Base-by-base conservation (phyloP, 495 filamentous ascomycete species). In the Penicillium riverlandense region DNA sequence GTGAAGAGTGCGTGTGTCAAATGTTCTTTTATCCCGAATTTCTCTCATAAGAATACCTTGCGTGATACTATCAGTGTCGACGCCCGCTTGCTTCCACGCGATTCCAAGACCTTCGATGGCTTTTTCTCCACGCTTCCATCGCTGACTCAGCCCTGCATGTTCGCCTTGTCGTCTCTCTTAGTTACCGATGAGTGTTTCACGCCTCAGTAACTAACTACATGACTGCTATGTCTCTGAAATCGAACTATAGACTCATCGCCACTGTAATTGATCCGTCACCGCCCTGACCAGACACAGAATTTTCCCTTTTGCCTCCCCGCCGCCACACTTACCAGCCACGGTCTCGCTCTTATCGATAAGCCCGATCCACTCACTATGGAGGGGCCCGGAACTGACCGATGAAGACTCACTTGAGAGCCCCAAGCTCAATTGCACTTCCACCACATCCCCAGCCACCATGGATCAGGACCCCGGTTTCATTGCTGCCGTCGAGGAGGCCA, bases 401-500 rank as follows among this genome's bases (percentile, higher is more conserved):
- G 22, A 22, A 4, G 22, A 22, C 22, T 22, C 22, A 3, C 22
- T 22, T 22, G 1, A 16, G 15, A 16, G 15, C 15, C 15, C 4
- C 22, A 22, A 22, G 0, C 22, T 22, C 22, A 22, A 34, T 34
- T 34, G 32, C 32, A 34, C 22, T 22, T 22, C 6, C 2, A 9
- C 32, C 9, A 34, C 9, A 7, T 14, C 13, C 15, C 33, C 16
- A 40, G 13, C 29, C 48, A 61, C 29, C 14, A 75, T 76, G 69
- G 66, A 74, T 27, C 57, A 65, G 34, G 66, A 74, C 35, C 66
- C 66, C 4, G 72, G 74, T 33, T 76, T 77, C 47, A 62, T 71
- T 47, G 71, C 69, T 27, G 86, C 88, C n/a, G 62, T 90, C n/a
- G 84, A 86, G 45, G 88, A 94, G 57, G 86, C 86, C 1, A 79